These are phyloP conservation scores for Cardamine resedifolia DNA, from an alignment of 345 rosid species.

Conservation along the genomic window DNA sequence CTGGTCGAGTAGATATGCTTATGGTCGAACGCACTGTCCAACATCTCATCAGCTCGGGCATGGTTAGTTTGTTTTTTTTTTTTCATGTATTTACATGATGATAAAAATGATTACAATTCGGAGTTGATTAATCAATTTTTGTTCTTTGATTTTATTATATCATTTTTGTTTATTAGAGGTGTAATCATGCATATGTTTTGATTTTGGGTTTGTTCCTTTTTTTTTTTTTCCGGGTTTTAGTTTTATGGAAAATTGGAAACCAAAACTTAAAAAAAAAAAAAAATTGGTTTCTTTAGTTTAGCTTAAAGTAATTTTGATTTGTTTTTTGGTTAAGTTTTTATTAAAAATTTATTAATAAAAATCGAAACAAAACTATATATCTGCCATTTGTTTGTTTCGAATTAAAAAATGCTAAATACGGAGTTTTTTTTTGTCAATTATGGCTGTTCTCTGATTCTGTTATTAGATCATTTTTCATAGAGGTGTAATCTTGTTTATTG, in stretches of 20 bases:
- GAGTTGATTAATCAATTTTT: not conserved
- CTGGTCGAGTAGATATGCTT: slow-evolving; percentile 78
- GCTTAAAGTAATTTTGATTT: not conserved
- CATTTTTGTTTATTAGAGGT: not conserved
- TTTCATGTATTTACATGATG: not conserved
- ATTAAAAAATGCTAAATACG: no score
- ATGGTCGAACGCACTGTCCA: slow-evolving; percentile 64
- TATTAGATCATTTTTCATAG: no score
- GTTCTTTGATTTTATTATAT: not conserved
- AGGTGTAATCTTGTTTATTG: no score
- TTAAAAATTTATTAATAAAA: not conserved
- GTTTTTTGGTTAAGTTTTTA: not conserved
- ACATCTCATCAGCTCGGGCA: slow-evolving; percentile 64
- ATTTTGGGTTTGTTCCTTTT: not conserved
- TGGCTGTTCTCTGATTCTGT: no score
- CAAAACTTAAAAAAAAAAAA: no score
- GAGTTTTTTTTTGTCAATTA: no score
- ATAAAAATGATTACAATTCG: not conserved
- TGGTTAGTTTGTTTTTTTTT: slow-evolving; percentile 36
- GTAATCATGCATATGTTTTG: not conserved
- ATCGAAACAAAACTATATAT: not conserved
- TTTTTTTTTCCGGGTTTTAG: not conserved
- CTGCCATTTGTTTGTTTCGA: not conserved
- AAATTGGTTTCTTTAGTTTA: not conserved
- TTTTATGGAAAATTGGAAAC: not conserved